A percentile compares a stretch with the other conserved stretches of the same genome.
These are phyloP conservation scores for Venturia oleaginea DNA, from an alignment of 2,329 filamentous ascomycete genomes.

Conservation along the genomic window DNA sequence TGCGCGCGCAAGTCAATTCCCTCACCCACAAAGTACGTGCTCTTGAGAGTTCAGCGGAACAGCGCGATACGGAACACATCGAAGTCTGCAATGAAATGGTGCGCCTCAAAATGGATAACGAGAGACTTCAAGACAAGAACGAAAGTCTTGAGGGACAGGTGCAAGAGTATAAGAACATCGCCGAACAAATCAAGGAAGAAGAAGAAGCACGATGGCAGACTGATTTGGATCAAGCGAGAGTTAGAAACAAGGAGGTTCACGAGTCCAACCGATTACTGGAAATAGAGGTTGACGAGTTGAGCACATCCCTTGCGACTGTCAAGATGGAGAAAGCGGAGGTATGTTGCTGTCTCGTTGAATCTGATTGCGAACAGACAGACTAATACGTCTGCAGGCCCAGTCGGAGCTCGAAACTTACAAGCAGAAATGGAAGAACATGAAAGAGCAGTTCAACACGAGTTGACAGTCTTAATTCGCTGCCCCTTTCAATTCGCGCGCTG, in stretches of 20 bases:
- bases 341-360: slow-evolving; percentile 32
- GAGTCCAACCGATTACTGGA: slow-evolving; percentile 84
- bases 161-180: slow-evolving; percentile 71
- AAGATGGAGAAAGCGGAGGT: slow-evolving; percentile 97
- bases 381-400: slow-evolving; percentile 32
- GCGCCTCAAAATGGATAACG: slow-evolving; percentile 85
- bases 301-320: slow-evolving; percentile 81
- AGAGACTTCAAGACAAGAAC: slow-evolving; percentile 79
- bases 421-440: slow-evolving; percentile 40
- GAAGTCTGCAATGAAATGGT: slow-evolving; percentile 86
- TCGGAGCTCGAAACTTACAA: slow-evolving; percentile 39
- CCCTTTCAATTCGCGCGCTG: background rate
- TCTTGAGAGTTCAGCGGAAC: slow-evolving; percentile 80
- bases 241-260: slow-evolving; percentile 84
- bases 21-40: slow-evolving; percentile 70
- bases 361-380: background rate
- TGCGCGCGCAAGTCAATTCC: slow-evolving; percentile 57
- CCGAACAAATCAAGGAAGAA: slow-evolving; percentile 77
- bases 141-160: slow-evolving; percentile 81
- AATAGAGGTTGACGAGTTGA: slow-evolving; percentile 83
- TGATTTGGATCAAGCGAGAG: slow-evolving; percentile 88
- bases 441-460: slow-evolving; percentile 33
- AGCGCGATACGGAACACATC: slow-evolving; percentile 83
- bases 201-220: slow-evolving; percentile 71
- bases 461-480: background rate